Conservation (phyloP, 805 yeast genomes). For the Nakazawaea molendinolei region DNA sequence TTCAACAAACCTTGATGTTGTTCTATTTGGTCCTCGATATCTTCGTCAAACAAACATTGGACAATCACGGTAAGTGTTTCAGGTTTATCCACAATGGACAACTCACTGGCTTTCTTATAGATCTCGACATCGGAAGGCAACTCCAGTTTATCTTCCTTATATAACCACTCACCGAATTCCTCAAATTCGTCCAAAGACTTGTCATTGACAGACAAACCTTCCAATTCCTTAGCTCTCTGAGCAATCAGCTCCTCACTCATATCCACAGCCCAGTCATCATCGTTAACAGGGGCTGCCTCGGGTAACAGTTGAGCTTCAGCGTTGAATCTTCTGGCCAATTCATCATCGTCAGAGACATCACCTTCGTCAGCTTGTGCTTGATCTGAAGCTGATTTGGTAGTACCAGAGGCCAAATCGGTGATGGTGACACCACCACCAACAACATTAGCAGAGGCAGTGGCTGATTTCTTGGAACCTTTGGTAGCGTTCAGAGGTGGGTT, state of each 20-base stretch:
- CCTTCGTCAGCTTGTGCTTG: conserved; percentile 28
- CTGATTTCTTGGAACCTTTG: conserved; percentile 67
- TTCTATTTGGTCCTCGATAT: conserved; percentile 64
- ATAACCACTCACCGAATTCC: conserved; percentile 86
- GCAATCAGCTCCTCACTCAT: conserved; percentile 94
- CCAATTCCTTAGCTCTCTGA: conserved; percentile 84
- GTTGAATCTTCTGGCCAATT: conserved; percentile 68
- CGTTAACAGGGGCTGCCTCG: conserved; percentile 60
- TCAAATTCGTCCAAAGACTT: conserved; percentile 46
- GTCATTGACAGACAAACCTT: conserved; percentile 46
- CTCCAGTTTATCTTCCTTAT: conserved; percentile 37
- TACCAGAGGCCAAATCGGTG: conserved; percentile 61
- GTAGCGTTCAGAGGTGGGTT: conserved; percentile 72
- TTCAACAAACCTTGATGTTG: conserved; percentile 78
- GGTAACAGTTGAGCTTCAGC: conserved; percentile 75
- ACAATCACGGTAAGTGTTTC: conserved; percentile 88
- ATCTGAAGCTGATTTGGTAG: conserved; percentile 26
- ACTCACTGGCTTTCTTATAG: conserved; percentile 79
- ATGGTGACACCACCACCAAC: conserved; percentile 83
- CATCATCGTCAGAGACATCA: conserved; percentile 61
- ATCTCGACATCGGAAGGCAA: conserved; percentile 84
- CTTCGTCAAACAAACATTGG: conserved; percentile 78
- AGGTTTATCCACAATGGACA: conserved; percentile 64
- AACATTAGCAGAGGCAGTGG: conserved; percentile 84
- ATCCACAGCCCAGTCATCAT: conserved; percentile 97